phyloP scores from a whole-genome alignment of 73 alveolate genomes.

The Paramecium pentaurelia region DNA sequence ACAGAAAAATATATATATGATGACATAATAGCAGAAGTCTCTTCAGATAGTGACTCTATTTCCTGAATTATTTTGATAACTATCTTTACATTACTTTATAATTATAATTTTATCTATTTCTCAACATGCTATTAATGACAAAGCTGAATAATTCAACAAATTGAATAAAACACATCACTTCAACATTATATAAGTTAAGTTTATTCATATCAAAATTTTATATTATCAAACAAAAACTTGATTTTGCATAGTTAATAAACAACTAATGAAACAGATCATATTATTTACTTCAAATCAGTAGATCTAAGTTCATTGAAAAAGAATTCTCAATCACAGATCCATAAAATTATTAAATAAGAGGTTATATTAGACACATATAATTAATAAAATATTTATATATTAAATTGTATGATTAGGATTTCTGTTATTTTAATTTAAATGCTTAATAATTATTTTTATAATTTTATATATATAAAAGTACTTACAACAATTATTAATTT shows the following conservation, averaged over 20 bases:
- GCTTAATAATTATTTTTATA: neutral
- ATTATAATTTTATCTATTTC: neutral
- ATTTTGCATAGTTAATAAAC: neutral
- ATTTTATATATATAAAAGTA: neutral
- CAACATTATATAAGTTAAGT: neutral
- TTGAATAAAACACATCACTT: neutral
- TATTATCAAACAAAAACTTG: neutral
- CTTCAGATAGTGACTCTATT: neutral
- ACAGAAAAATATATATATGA: neutral
- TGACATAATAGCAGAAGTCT: neutral
- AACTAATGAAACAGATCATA: neutral
- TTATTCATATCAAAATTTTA: neutral
- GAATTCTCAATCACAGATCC: neutral
- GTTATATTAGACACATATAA: neutral
- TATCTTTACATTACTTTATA: neutral
- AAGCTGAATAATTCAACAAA: neutral
- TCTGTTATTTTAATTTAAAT: neutral
- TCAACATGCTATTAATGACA: neutral
- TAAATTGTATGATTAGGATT: neutral
- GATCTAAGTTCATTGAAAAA: neutral
- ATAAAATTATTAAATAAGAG: neutral
- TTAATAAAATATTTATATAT: neutral
- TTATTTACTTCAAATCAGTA: neutral
- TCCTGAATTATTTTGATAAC: neutral
- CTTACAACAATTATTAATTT: neutral